These are phyloP conservation scores for Citeromyces hawaiiensis DNA, from an alignment of 1,139 yeast species.

Conservation along the genomic window DNA sequence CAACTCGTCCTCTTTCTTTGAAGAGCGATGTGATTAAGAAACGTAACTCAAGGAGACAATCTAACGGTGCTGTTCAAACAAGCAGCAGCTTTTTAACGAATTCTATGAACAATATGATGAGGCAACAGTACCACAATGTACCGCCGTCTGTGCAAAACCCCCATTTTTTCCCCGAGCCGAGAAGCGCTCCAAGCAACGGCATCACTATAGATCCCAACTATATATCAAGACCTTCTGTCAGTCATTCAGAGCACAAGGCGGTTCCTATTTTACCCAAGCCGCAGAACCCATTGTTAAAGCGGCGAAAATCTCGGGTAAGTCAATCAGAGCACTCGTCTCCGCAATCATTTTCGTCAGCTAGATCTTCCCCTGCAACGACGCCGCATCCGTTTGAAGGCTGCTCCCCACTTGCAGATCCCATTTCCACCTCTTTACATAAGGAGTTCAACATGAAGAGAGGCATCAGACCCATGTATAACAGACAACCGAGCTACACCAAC, in stretches of 20 bases:
- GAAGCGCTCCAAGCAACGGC: not conserved
- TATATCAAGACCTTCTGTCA: not conserved
- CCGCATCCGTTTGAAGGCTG: not conserved
- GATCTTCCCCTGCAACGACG: not conserved
- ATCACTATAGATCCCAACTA: not conserved
- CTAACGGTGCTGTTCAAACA: not conserved
- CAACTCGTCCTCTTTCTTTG: constrained; percentile 40
- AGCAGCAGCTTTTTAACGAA: not conserved
- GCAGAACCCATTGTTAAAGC: constrained; percentile 2
- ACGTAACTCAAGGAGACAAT: constrained; percentile 13
- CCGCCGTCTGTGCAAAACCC: not conserved
- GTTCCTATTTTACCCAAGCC: constrained; percentile 5
- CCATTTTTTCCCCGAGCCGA: not conserved
- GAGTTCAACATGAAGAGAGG: constrained; percentile 3
- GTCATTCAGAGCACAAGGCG: constrained; percentile 3
- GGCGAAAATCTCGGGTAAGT: constrained; percentile 3
- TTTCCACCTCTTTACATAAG: constrained; percentile 2
- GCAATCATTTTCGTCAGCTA: not conserved
- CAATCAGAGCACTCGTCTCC: constrained; percentile 1
- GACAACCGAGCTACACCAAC: not conserved
- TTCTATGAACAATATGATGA: not conserved
- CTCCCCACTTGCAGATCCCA: not conserved
- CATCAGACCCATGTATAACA: constrained; percentile 1
- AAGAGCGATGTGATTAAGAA: constrained; percentile 47
- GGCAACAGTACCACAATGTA: constrained; percentile 1